Conservation (phyloP, 1,139 yeast genomes). For the Dujonia santamariae region DNA sequence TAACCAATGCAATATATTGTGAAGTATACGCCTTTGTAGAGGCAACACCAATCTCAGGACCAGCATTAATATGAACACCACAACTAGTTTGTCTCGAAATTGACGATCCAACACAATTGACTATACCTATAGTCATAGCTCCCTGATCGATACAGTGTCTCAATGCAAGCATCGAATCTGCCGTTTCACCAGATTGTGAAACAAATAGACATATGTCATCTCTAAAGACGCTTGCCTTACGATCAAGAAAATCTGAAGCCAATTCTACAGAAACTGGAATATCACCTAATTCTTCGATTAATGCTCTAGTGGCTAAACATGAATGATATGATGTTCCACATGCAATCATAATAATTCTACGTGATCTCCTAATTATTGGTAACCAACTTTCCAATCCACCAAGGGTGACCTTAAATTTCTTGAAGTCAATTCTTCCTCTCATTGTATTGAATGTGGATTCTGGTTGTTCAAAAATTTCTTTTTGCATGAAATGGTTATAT, state of each 20-base stretch:
- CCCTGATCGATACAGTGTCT: conserved; percentile 96
- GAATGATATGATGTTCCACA: conserved; percentile 99
- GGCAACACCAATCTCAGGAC: conserved; percentile 99
- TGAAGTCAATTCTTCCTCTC: conserved; percentile 98
- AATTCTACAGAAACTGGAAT: conserved; percentile 94
- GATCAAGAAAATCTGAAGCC: conserved; percentile 94
- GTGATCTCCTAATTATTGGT: conserved; percentile 87
- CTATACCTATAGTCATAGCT: conserved; percentile 95
- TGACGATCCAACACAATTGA: conserved; percentile 86
- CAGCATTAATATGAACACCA: conserved; percentile 99
- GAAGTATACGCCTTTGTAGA: conserved; percentile 99
- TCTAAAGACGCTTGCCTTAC: conserved; percentile 92
- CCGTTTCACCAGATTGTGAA: conserved; percentile 98
- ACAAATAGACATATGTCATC: conserved; percentile 97
- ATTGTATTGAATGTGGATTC: conserved; percentile 96
- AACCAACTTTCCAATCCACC: conserved; percentile 89
- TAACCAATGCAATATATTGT: conserved; percentile 92
- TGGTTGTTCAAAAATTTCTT: conserved; percentile 97
- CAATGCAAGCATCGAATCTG: conserved; percentile 92
- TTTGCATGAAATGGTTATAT: conserved; percentile 94
- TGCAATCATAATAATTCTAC: conserved; percentile 96
- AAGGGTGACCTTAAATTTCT: conserved; percentile 66
- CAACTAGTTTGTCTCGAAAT: conserved; percentile 95
- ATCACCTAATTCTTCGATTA: conserved; percentile 93
- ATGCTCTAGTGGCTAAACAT: conserved; percentile 95